These are phyloP conservation scores for Sambucus nigra DNA, from an alignment of 129 eudicot genomes.

Conservation along the genomic window DNA sequence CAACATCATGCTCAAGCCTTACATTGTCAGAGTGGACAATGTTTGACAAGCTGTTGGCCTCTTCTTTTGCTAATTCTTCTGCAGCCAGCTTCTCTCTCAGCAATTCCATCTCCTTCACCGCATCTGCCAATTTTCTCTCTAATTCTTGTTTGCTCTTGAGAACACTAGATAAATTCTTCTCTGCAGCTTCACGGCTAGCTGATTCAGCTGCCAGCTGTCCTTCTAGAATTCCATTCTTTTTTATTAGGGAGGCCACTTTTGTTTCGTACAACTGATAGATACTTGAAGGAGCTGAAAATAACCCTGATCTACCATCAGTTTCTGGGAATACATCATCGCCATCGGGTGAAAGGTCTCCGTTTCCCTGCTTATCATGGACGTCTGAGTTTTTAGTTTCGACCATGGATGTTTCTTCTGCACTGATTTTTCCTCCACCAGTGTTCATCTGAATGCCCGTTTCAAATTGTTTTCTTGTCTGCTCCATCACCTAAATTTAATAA, in stretches of 20 bases:
- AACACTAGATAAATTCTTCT: constrained; percentile 57
- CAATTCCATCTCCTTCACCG: constrained; percentile 58
- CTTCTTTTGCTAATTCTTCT: constrained; percentile 86
- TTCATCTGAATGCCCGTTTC: constrained; percentile 17
- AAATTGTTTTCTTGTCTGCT: constrained; percentile 38
- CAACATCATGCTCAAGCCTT: constrained; percentile 93
- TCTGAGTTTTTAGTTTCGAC: constrained; percentile 35
- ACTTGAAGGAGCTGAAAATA: constrained; percentile 39
- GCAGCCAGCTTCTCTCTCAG: constrained; percentile 68
- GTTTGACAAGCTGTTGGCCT: constrained; percentile 74
- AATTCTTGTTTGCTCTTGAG: constrained; percentile 57
- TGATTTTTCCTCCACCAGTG: constrained; percentile 21
- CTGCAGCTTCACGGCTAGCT: constrained; percentile 74
- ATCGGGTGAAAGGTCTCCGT: constrained; percentile 19
- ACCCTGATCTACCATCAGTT: constrained; percentile 36
- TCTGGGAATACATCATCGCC: constrained; percentile 44
- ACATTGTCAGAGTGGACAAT: constrained; percentile 92
- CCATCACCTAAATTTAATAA: constrained; percentile 36
- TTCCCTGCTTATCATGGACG: constrained; percentile 33
- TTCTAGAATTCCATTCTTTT: constrained; percentile 77
- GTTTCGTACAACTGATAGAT: constrained; percentile 56
- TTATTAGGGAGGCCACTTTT: constrained; percentile 50
- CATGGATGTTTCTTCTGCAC: constrained; percentile 33
- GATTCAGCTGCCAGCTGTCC: constrained; percentile 76
- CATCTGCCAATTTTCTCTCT: constrained; percentile 58